phyloP scores from a whole-genome alignment of 352 stramenopile species.

The Paralagenidium karlingii region DNA sequence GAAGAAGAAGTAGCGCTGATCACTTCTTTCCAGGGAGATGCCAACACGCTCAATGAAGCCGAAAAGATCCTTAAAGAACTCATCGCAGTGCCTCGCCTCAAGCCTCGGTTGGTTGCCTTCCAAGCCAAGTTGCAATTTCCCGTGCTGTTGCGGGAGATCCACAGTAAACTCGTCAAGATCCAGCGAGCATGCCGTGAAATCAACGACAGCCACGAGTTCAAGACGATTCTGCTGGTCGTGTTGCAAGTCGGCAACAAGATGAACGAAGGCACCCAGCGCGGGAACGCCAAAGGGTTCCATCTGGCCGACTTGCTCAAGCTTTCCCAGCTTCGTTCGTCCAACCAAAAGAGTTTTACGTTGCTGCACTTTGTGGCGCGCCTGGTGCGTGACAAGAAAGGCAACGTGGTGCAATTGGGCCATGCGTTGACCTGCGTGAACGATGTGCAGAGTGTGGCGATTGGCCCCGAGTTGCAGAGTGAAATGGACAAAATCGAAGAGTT shows the following conservation, averaged over 20 bases:
- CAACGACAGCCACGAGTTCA: constrained; percentile 48
- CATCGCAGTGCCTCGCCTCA: constrained; percentile 56
- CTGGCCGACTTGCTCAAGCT: constrained; percentile 56
- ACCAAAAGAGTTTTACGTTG: constrained; percentile 38
- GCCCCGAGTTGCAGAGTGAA: constrained; percentile 51
- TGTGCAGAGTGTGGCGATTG: constrained; percentile 66
- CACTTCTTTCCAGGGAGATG: constrained; percentile 41
- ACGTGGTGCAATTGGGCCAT: constrained; percentile 42
- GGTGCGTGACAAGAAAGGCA: constrained; percentile 52
- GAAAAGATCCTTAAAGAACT: constrained; percentile 70
- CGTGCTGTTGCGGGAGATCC: constrained; percentile 36
- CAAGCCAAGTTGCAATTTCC: constrained; percentile 59
- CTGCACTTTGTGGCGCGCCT: constrained; percentile 65
- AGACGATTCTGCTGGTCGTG: constrained; percentile 48
- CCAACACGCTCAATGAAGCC: constrained; percentile 53
- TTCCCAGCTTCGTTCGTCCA: constrained; percentile 45
- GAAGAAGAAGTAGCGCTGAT: constrained; percentile 75
- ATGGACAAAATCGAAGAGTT: constrained; percentile 54
- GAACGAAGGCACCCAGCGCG: constrained; percentile 59
- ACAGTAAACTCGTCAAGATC: constrained; percentile 55
- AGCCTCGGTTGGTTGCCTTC: constrained; percentile 40
- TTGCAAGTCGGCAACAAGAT: constrained; percentile 81
- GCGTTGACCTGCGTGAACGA: constrained; percentile 54
- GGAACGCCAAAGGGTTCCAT: constrained; percentile 58
- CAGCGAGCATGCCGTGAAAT: constrained; percentile 41